Evolutionary conservation across 768 basidiomycete species (phyloP).

Genomic region (Cyclocybe cylindracea): DNA sequence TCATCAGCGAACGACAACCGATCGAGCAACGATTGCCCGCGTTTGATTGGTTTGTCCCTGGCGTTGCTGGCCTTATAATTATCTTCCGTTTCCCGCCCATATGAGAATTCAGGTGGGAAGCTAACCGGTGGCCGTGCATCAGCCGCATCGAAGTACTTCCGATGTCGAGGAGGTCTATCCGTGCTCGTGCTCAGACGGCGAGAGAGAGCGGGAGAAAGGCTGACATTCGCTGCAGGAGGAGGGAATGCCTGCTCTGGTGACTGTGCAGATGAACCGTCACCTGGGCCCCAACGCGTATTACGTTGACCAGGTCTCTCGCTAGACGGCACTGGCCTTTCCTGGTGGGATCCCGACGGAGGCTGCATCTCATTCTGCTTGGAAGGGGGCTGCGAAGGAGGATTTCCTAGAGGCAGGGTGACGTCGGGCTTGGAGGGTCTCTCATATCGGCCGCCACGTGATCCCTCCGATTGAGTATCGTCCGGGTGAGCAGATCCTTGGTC

Average conservation of each 20-base stretch:
- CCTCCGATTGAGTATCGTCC: conserved; percentile 15
- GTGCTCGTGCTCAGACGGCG: conserved; percentile 12
- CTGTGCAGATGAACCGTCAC: not conserved
- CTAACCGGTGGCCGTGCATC: not conserved
- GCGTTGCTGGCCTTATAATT: conserved; percentile 12
- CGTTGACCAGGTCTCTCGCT: too few species aligned
- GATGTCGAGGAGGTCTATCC: conserved; percentile 14
- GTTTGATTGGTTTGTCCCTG: conserved; percentile 7
- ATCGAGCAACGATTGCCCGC: conserved; percentile 31
- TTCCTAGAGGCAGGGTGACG: not conserved
- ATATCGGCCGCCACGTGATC: conserved; percentile 1
- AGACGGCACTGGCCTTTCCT: too few species aligned
- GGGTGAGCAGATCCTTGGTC: conserved; percentile 19
- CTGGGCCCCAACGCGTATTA: not conserved
- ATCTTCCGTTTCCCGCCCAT: not conserved
- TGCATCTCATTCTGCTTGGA: not conserved
- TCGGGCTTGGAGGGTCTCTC: not conserved
- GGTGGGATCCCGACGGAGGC: too few species aligned
- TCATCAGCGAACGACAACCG: conserved; percentile 29
- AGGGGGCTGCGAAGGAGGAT: not conserved
- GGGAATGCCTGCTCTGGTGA: not conserved
- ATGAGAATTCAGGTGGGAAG: not conserved
- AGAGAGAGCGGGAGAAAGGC: conserved; percentile 9
- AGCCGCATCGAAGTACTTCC: conserved; percentile 7
- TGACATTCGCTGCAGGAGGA: not conserved